Percentiles rank a stretch among this genome's conserved stretches.
Evolutionary conservation across 2,329 filamentous ascomycete species (phyloP).

Genomic region (Penicillium sclerotiorum): DNA sequence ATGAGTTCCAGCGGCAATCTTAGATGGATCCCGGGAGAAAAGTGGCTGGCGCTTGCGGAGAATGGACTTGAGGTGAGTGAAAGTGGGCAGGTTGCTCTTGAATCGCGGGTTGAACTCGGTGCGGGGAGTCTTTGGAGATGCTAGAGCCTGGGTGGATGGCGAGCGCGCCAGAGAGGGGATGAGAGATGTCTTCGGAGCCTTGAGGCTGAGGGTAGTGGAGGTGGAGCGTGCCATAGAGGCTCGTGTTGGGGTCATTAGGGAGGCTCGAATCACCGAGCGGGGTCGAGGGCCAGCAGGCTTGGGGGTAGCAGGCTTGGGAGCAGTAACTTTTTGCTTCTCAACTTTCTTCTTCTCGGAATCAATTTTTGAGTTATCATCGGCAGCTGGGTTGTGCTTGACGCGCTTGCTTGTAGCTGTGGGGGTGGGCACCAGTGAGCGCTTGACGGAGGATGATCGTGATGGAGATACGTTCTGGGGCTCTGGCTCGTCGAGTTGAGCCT

Average conservation of each 20-base stretch:
- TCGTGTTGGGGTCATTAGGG: constrained; percentile 77
- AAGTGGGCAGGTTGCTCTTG: constrained; percentile 52
- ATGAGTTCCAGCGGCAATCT: constrained; percentile 64
- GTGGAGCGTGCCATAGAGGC: constrained; percentile 67
- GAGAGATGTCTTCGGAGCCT: constrained; percentile 57
- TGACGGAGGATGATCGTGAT: constrained; percentile 34
- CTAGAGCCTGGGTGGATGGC: constrained; percentile 55
- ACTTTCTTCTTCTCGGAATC: constrained; percentile 40
- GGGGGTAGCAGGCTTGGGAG: constrained; percentile 16
- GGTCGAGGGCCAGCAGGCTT: constrained; percentile 32
- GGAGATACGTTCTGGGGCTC: constrained; percentile 49
- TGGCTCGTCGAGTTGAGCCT: constrained; percentile 67
- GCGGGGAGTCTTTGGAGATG: constrained; percentile 47
- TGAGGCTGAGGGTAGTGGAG: constrained; percentile 45
- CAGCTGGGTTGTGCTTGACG: constrained; percentile 65
- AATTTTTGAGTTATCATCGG: constrained; percentile 69
- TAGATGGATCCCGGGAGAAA: constrained; percentile 61
- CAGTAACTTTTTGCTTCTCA: constrained; percentile 13
- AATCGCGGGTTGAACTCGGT: constrained; percentile 51
- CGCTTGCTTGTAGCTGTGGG: constrained; percentile 65
- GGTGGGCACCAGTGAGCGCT: constrained; percentile 32
- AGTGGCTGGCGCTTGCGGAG: constrained; percentile 62
- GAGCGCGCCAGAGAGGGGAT: constrained; percentile 56
- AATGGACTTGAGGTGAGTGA: constrained; percentile 62
- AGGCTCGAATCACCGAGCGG: constrained; percentile 53